phyloP scores from a whole-genome alignment of 441 rosid species.

The Populus hybrid region DNA sequence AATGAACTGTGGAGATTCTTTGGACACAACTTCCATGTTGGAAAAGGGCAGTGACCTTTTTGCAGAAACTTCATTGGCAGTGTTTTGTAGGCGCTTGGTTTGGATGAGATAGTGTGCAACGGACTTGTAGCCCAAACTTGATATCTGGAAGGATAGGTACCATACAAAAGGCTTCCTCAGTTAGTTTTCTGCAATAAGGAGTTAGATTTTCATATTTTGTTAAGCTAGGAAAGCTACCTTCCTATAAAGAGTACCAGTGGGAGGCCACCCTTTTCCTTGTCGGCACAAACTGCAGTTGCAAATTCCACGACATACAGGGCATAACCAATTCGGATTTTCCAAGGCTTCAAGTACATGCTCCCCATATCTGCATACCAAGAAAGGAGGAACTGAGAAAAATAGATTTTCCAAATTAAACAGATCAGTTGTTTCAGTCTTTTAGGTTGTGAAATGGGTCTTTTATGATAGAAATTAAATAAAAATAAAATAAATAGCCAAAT shows the following conservation, averaged over 20 bases:
- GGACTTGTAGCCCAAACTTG: slow-evolving; percentile 74
- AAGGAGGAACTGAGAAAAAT: background rate
- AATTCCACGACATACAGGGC: slow-evolving; percentile 88
- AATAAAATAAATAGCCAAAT: too few relatives aligned
- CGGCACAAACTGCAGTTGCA: slow-evolving; percentile 94
- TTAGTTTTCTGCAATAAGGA: slow-evolving; percentile 8
- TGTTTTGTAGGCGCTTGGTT: slow-evolving; percentile 33
- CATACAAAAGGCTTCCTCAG: slow-evolving; percentile 14
- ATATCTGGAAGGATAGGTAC: slow-evolving; percentile 39
- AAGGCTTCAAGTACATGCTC: slow-evolving; percentile 90
- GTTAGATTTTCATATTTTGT: background rate
- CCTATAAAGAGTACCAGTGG: slow-evolving; percentile 67
- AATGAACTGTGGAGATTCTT: slow-evolving; percentile 17
- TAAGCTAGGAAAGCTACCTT: slow-evolving; percentile 41
- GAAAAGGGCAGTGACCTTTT: slow-evolving; percentile 68
- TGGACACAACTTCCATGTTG: slow-evolving; percentile 22
- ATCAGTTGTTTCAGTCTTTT: background rate
- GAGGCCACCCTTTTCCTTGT: slow-evolving; percentile 78
- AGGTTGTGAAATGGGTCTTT: background rate
- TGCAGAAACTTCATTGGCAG: slow-evolving; percentile 46
- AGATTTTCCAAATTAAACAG: background rate
- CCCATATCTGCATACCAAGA: slow-evolving; percentile 53
- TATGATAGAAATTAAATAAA: background rate
- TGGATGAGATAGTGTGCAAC: slow-evolving; percentile 90
- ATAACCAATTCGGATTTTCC: slow-evolving; percentile 72